These are phyloP conservation scores for Carex pumila DNA, from an alignment of 176 grass and related monocot genomes.

Conservation along the genomic window DNA sequence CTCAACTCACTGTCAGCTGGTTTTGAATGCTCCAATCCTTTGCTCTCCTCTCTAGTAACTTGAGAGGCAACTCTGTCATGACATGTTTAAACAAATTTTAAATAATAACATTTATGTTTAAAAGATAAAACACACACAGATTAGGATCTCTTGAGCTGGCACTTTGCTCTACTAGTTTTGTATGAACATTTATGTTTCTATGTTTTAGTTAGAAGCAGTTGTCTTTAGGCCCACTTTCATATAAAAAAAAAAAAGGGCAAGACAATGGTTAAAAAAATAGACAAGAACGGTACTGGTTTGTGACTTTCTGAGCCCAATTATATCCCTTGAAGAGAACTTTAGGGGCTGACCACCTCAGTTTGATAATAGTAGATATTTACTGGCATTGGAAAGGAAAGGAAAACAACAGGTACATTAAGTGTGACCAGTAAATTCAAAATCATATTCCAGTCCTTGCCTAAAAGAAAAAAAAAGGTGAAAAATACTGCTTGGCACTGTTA, in stretches of 20 bases:
- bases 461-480: background rate
- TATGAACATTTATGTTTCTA: no score
- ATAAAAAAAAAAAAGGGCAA: no score
- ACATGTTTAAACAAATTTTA: background rate
- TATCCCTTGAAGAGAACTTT: background rate
- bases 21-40: conserved; percentile 14
- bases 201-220: no score
- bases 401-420: background rate
- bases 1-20: background rate
- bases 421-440: background rate
- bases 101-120: background rate
- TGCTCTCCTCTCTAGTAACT: conserved; percentile 16
- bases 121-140: background rate
- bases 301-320: background rate
- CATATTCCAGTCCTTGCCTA: background rate
- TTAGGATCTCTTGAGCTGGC: no score
- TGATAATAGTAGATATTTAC: background rate
- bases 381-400: background rate
- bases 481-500: background rate
- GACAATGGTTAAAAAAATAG: background rate
- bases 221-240: no score
- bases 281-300: background rate
- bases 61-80: background rate
- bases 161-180: no score
- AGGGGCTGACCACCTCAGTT: background rate